phyloP scores from a whole-genome alignment of 345 rosid genomes.

The Acer yangbiense region DNA sequence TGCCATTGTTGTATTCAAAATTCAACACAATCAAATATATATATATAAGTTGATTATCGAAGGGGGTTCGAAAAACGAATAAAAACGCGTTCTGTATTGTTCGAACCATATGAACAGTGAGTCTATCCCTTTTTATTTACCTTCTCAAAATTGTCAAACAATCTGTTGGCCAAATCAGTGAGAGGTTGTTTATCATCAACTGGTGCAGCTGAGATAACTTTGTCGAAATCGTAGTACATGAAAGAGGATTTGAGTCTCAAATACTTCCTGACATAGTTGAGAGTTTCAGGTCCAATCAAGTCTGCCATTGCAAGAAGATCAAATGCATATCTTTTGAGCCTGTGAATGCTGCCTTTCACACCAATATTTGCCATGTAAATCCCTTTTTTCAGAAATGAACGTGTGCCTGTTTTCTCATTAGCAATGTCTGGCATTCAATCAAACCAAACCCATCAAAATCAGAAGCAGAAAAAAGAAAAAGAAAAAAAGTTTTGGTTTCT shows the following conservation, averaged over 20 bases:
- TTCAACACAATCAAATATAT: background rate
- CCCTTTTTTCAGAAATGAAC: constrained; percentile 68
- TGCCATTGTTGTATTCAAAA: constrained; percentile 26
- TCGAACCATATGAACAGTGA: background rate
- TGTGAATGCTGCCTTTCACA: constrained; percentile 53
- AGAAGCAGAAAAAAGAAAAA: background rate
- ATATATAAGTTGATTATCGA: background rate
- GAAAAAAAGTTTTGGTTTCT: background rate
- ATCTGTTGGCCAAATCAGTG: constrained; percentile 71
- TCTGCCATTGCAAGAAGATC: constrained; percentile 86
- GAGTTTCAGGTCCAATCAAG: constrained; percentile 74
- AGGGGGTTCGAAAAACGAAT: too few species aligned
- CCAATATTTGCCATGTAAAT: constrained; percentile 68
- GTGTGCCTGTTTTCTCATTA: constrained; percentile 71
- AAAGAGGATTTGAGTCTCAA: constrained; percentile 73
- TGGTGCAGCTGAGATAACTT: constrained; percentile 70
- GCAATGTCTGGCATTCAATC: constrained; percentile 46
- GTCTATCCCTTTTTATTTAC: constrained; percentile 26
- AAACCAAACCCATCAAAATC: background rate
- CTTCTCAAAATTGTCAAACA: constrained; percentile 81
- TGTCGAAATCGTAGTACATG: constrained; percentile 83
- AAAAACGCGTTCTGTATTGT: background rate
- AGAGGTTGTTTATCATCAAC: constrained; percentile 64
- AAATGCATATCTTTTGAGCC: constrained; percentile 73
- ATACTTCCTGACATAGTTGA: constrained; percentile 76